These are phyloP conservation scores for Diplotaxis tenuifolia DNA, from an alignment of 345 rosid species.

Conservation along the genomic window DNA sequence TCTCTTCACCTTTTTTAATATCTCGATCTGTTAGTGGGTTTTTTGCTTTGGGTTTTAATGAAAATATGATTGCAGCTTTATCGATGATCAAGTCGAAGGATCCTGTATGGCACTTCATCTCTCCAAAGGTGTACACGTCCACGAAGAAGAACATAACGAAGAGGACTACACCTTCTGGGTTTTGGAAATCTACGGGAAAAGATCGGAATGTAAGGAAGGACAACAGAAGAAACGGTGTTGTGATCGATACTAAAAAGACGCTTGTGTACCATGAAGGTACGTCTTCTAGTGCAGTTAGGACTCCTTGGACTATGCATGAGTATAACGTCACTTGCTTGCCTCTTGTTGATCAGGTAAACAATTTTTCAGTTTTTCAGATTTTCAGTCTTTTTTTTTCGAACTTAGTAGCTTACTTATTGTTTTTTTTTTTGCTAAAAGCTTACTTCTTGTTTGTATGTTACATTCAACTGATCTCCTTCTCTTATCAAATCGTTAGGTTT, in stretches of 20 bases:
- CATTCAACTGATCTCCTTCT: no score
- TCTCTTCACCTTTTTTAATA: neutral
- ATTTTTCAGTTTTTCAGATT: no score
- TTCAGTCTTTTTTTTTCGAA: no score
- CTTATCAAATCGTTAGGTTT: no score
- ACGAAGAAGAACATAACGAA: constrained; percentile 16
- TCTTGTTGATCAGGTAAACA: neutral
- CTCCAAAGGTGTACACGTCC: neutral
- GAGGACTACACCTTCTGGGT: constrained; percentile 38
- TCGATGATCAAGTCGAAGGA: constrained; percentile 21
- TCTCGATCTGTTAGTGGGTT: no score
- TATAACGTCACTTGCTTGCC: constrained; percentile 31
- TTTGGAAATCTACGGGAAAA: constrained; percentile 48
- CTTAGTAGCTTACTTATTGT: no score
- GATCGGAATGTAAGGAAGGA: constrained; percentile 24
- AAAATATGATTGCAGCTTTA: neutral
- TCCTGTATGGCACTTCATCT: constrained; percentile 44
- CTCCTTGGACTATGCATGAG: constrained; percentile 38
- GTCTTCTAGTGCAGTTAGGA: neutral
- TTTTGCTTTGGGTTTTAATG: no score
- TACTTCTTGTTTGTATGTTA: no score
- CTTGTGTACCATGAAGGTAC: constrained; percentile 33
- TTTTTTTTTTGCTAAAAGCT: no score
- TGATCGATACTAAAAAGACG: constrained; percentile 44
- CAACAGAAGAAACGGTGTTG: neutral